These are phyloP conservation scores for Zygotorulaspora florentina DNA, from an alignment of 805 yeast genomes.

Conservation along the genomic window DNA sequence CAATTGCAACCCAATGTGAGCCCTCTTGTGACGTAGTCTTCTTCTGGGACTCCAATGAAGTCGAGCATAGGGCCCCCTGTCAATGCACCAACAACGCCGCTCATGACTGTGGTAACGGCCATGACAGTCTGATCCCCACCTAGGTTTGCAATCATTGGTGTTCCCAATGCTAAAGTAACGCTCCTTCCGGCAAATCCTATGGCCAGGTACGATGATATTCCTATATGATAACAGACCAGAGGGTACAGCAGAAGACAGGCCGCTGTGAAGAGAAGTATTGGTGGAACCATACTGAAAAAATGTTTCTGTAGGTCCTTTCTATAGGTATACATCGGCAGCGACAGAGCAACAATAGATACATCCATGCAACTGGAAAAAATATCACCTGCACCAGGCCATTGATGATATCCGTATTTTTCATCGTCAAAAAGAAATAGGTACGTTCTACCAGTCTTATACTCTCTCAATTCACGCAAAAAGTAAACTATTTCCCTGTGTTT, in stretches of 20 bases:
- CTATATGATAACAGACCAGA: conserved; percentile 58
- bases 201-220: conserved; percentile 55
- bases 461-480: conserved; percentile 47
- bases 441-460: conserved; percentile 65
- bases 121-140: conserved; percentile 67
- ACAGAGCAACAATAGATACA: conserved; percentile 67
- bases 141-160: conserved; percentile 63
- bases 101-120: conserved; percentile 73
- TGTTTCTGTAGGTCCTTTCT: conserved; percentile 58
- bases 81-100: conserved; percentile 73
- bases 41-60: conserved; percentile 47
- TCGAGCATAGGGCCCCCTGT: conserved; percentile 49
- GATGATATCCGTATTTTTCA: conserved; percentile 21
- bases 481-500: conserved; percentile 36
- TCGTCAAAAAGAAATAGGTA: conserved; percentile 54
- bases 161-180: conserved; percentile 74
- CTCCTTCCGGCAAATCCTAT: conserved; percentile 77
- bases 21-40: conserved; percentile 73
- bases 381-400: conserved; percentile 81
- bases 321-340: conserved; percentile 75
- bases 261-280: conserved; percentile 52
- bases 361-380: conserved; percentile 68
- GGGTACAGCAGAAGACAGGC: conserved; percentile 68
- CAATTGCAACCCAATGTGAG: conserved; percentile 73
- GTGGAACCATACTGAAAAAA: conserved; percentile 54